A percentile compares a stretch with the other conserved stretches of the same genome.
phyloP scores from a whole-genome alignment of 2,329 filamentous ascomycete genomes.

The Monosporascus sp. region DNA sequence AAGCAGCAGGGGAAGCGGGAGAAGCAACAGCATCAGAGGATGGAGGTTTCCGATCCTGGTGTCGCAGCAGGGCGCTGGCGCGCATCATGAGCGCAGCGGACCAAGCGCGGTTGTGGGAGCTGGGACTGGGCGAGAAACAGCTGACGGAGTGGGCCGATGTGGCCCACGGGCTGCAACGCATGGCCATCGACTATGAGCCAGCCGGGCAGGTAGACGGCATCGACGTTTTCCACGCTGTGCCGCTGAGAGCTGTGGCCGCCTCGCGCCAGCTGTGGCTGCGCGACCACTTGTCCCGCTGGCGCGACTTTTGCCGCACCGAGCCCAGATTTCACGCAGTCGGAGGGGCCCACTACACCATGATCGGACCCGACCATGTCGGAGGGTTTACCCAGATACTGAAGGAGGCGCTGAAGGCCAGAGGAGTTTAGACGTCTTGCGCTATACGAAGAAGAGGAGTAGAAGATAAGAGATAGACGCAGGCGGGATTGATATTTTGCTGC shows the following conservation, averaged over 20 bases:
- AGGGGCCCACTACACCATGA: conserved; percentile 36
- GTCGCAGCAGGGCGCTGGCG: conserved; percentile 3
- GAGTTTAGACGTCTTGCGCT: too few relatives aligned
- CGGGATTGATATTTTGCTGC: too few relatives aligned
- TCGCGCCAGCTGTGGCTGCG: conserved; percentile 27
- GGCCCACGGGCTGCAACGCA: conserved; percentile 30
- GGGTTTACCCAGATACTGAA: too few relatives aligned
- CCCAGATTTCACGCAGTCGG: conserved; percentile 29
- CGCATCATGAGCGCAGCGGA: conserved; percentile 17
- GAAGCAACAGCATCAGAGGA: too few relatives aligned
- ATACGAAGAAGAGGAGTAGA: too few relatives aligned
- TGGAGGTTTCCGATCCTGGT: too few relatives aligned
- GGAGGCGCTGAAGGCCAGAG: too few relatives aligned
- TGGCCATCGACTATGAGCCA: conserved; percentile 39
- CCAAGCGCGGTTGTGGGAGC: conserved; percentile 20
- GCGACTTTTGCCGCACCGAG: conserved; percentile 22
- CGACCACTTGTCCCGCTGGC: conserved; percentile 29
- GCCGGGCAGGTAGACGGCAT: conserved; percentile 28
- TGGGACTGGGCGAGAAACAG: conserved; percentile 22
- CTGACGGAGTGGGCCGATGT: conserved; percentile 32
- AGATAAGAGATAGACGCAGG: too few relatives aligned
- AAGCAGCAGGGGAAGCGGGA: too few relatives aligned
- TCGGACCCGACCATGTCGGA: conserved; percentile 30
- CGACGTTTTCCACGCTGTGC: conserved; percentile 38
- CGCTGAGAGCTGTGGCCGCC: conserved; percentile 24